phyloP scores from a whole-genome alignment of 1,284 basidiomycete genomes.

The Ustilago crameri region DNA sequence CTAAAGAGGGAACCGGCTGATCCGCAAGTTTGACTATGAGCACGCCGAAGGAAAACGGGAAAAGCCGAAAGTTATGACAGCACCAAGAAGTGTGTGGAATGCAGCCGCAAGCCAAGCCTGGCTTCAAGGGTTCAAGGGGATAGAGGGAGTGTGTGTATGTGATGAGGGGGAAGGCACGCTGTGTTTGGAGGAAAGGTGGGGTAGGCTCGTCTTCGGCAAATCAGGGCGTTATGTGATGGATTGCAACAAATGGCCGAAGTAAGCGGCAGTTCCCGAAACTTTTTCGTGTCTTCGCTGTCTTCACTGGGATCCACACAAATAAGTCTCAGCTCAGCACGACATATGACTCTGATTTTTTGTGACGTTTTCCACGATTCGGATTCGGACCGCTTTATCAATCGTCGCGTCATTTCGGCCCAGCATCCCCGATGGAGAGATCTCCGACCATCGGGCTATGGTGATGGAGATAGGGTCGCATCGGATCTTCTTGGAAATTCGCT shows the following conservation, averaged over 20 bases:
- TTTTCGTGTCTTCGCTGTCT: not conserved
- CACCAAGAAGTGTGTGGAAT: not conserved
- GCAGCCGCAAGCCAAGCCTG: not conserved
- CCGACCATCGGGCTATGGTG: not conserved
- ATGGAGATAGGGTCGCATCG: too few relatives aligned
- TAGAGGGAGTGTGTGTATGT: not conserved
- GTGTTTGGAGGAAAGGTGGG: too few relatives aligned
- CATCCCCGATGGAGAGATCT: too few relatives aligned
- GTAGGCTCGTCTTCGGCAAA: conserved; percentile 12
- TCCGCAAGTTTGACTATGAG: not conserved
- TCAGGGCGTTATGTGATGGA: conserved; percentile 6
- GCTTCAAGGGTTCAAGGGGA: too few relatives aligned
- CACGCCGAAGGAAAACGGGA: not conserved
- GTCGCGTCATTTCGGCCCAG: not conserved
- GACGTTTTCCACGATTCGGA: not conserved
- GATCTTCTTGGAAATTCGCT: not conserved
- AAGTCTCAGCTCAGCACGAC: not conserved
- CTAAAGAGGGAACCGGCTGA: not conserved
- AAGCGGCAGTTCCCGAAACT: conserved; percentile 34
- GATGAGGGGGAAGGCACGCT: too few relatives aligned
- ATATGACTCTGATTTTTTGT: not conserved
- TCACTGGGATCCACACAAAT: too few relatives aligned
- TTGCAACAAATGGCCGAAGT: conserved; percentile 16
- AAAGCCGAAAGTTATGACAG: not conserved
- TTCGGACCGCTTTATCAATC: not conserved